phyloP scores from a whole-genome alignment of 495 filamentous ascomycete species.

The Penicillium macrosclerotiorum region DNA sequence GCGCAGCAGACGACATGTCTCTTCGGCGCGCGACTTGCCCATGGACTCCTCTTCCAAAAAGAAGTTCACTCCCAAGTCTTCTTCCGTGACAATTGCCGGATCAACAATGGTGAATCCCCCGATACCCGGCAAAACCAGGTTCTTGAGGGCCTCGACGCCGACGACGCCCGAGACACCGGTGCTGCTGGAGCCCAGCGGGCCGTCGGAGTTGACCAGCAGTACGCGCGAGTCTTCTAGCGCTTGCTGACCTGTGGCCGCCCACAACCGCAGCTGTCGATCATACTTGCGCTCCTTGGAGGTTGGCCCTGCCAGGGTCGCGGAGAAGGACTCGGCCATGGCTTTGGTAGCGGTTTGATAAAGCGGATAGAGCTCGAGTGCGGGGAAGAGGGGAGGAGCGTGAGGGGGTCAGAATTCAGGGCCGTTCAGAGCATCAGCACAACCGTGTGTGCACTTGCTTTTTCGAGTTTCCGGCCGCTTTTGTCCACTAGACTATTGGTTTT shows the following conservation, averaged over 20 bases:
- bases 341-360: conserved; percentile 8
- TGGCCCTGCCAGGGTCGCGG: conserved; percentile 50
- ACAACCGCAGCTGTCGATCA: conserved; percentile 91
- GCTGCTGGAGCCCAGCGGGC: conserved; percentile 34
- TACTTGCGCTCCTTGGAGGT: conserved; percentile 91
- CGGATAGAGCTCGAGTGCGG: background rate
- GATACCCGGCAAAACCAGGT: conserved; percentile 89
- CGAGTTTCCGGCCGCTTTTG: no score
- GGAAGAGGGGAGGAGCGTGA: background rate
- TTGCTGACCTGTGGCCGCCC: conserved; percentile 89
- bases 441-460: no score
- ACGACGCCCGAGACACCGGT: conserved; percentile 67
- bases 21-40: conserved; percentile 77
- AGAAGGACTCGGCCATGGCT: conserved; percentile 43
- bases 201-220: conserved; percentile 74
- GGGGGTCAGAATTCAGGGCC: background rate
- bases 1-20: conserved; percentile 68
- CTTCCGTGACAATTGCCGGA: conserved; percentile 68
- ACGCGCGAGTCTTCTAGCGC: conserved; percentile 88
- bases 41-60: conserved; percentile 80
- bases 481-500: no score
- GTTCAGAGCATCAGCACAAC: no score
- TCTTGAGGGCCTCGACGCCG: conserved; percentile 93
- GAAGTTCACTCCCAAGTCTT: conserved; percentile 93
- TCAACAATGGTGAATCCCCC: conserved; percentile 95